These are phyloP conservation scores for Dipodascus albidus DNA, from an alignment of 805 yeast species.

Conservation along the genomic window DNA sequence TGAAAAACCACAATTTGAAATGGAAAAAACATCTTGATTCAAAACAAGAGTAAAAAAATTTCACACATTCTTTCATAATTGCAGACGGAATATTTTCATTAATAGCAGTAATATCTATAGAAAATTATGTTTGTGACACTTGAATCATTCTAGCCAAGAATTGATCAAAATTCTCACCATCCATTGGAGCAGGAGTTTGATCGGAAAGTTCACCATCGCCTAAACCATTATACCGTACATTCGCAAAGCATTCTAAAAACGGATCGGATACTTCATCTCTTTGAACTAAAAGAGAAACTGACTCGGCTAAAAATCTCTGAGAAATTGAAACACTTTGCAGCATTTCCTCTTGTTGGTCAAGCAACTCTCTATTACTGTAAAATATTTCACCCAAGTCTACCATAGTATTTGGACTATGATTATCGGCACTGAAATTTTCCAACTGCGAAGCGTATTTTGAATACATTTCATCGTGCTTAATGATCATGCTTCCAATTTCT, in stretches of 20 bases:
- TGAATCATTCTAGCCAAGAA: neutral
- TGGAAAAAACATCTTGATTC: too few species aligned
- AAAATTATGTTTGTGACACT: neutral
- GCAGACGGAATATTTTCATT: too few species aligned
- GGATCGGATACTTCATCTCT: neutral
- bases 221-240: neutral
- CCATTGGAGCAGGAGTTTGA: neutral
- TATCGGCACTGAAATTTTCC: too few species aligned
- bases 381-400: neutral
- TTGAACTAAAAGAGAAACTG: neutral
- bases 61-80: too few species aligned
- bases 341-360: neutral
- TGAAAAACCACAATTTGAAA: too few species aligned
- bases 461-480: neutral
- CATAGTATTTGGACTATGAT: too few species aligned
- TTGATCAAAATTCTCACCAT: neutral
- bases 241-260: neutral
- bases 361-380: neutral
- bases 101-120: neutral
- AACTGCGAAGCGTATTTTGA: too few species aligned
- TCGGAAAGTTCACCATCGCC: neutral
- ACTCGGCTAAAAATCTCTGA: neutral
- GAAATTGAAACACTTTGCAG: neutral
- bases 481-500: neutral
- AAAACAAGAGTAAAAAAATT: too few species aligned